A percentile compares a stretch with the other conserved stretches of the same genome.
These are phyloP conservation scores for Rubroshorea leprosula DNA, from an alignment of 345 rosid species.

Conservation along the genomic window DNA sequence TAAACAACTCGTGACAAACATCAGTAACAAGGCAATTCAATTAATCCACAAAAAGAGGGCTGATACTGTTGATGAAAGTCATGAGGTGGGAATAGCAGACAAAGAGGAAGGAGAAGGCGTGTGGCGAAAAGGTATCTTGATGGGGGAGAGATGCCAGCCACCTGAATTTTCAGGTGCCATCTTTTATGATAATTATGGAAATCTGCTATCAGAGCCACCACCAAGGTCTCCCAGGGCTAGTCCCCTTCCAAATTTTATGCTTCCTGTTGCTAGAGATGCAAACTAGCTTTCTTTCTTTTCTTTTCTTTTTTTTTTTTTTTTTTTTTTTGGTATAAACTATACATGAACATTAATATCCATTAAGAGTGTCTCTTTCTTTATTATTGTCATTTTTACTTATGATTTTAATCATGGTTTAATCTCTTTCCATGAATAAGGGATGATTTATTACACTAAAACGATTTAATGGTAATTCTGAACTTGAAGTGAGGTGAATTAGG, in stretches of 20 bases:
- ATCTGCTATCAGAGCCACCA: constrained; percentile 50
- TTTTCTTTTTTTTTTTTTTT: too few relatives aligned
- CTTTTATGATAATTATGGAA: constrained; percentile 66
- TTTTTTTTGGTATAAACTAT: too few relatives aligned
- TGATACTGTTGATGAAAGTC: too few relatives aligned
- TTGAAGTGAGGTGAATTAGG: too few relatives aligned
- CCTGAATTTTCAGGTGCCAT: constrained; percentile 74
- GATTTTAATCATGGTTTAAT: too few relatives aligned
- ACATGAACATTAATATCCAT: too few relatives aligned
- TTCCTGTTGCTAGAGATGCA: background rate
- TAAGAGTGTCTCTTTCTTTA: too few relatives aligned
- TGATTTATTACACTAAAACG: too few relatives aligned
- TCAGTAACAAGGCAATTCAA: constrained; percentile 49
- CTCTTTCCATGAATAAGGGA: too few relatives aligned
- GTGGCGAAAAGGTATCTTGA: constrained; percentile 75
- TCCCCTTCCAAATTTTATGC: constrained; percentile 31
- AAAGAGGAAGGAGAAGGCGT: constrained; percentile 33
- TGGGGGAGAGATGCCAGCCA: constrained; percentile 94
- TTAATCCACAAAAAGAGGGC: constrained; percentile 28
- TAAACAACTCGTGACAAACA: constrained; percentile 38
- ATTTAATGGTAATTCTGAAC: too few relatives aligned
- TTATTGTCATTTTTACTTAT: too few relatives aligned
- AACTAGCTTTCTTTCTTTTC: background rate
- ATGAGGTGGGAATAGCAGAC: background rate
- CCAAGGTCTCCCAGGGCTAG: constrained; percentile 68